These are phyloP conservation scores for Phytophthora pinifolia DNA, from an alignment of 352 stramenopile genomes.

Conservation along the genomic window DNA sequence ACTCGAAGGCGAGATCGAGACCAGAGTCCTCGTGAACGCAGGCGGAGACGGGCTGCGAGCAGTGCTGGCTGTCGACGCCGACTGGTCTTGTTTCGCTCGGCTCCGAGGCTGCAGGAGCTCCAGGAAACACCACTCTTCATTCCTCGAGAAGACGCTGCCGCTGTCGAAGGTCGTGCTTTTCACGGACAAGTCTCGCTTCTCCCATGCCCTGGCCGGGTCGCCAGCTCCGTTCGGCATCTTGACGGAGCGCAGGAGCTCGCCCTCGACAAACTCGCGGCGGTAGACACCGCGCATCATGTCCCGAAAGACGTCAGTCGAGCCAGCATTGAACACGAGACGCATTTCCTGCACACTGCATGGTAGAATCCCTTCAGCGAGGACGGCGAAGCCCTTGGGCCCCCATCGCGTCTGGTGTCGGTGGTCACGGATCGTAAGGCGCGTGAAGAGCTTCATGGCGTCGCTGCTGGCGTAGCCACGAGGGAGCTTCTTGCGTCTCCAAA, in stretches of 20 bases:
- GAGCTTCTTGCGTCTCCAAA: too few relatives aligned
- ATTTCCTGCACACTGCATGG: constrained; percentile 44
- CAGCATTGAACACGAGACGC: constrained; percentile 35
- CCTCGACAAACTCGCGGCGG: too few relatives aligned
- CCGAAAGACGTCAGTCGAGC: constrained; percentile 29
- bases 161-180: constrained; percentile 44
- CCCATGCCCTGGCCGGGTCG: constrained; percentile 20
- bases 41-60: constrained; percentile 4
- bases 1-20: constrained; percentile 25
- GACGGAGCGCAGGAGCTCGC: constrained; percentile 39
- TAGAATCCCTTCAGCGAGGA: constrained; percentile 34
- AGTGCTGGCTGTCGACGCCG: constrained; percentile 16
- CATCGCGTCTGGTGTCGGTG: constrained; percentile 33
- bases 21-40: constrained; percentile 37
- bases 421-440: constrained; percentile 21
- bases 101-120: constrained; percentile 37
- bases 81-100: constrained; percentile 28
- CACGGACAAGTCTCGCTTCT: constrained; percentile 30
- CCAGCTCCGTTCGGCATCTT: constrained; percentile 15
- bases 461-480: too few relatives aligned
- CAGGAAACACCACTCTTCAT: constrained; percentile 47
- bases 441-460: too few relatives aligned
- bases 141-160: constrained; percentile 35
- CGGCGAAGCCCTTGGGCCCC: constrained; percentile 31
- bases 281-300: constrained; percentile 44